These are phyloP conservation scores for Epichloe gansuensis DNA, from an alignment of 2,329 filamentous ascomycete species.

Conservation along the genomic window DNA sequence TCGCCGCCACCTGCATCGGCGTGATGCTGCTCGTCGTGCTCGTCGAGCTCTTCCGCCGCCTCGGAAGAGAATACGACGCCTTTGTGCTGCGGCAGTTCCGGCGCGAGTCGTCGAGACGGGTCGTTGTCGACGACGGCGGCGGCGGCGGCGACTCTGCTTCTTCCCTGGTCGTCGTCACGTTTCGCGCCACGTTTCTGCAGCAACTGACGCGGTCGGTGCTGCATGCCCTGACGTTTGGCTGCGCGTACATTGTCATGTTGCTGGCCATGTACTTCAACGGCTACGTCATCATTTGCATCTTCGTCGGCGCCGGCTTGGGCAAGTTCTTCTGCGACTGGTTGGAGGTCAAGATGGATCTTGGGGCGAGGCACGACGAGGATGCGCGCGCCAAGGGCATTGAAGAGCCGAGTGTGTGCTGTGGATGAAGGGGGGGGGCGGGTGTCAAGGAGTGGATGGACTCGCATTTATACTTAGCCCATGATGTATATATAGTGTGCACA, in stretches of 20 bases:
- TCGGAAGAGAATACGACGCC: slow-evolving; percentile 58
- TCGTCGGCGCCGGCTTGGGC: slow-evolving; percentile 40
- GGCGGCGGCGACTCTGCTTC: slow-evolving; percentile 9
- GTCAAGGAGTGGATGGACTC: background rate
- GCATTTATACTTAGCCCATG: no score
- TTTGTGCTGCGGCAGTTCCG: slow-evolving; percentile 42
- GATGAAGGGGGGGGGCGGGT: slow-evolving; percentile 10
- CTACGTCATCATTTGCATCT: slow-evolving; percentile 69
- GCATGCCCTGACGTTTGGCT: slow-evolving; percentile 57
- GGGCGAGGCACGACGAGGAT: slow-evolving; percentile 12
- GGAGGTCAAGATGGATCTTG: slow-evolving; percentile 27
- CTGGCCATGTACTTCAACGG: slow-evolving; percentile 49
- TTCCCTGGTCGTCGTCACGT: slow-evolving; percentile 17
- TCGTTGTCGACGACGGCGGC: slow-evolving; percentile 9
- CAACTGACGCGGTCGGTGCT: slow-evolving; percentile 52
- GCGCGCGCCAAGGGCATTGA: slow-evolving; percentile 23
- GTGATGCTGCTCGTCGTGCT: slow-evolving; percentile 56
- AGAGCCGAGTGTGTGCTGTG: slow-evolving; percentile 35
- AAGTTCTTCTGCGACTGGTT: slow-evolving; percentile 44
- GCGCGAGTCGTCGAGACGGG: slow-evolving; percentile 13
- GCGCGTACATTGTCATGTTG: slow-evolving; percentile 70
- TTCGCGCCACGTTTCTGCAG: slow-evolving; percentile 47
- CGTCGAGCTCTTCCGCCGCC: slow-evolving; percentile 60
- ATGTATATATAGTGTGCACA: background rate
- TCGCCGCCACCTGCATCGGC: slow-evolving; percentile 68